Percentiles rank a stretch among this genome's conserved stretches.
phyloP scores from a whole-genome alignment of 2,329 filamentous ascomycete genomes.

The Xylogone sp. region DNA sequence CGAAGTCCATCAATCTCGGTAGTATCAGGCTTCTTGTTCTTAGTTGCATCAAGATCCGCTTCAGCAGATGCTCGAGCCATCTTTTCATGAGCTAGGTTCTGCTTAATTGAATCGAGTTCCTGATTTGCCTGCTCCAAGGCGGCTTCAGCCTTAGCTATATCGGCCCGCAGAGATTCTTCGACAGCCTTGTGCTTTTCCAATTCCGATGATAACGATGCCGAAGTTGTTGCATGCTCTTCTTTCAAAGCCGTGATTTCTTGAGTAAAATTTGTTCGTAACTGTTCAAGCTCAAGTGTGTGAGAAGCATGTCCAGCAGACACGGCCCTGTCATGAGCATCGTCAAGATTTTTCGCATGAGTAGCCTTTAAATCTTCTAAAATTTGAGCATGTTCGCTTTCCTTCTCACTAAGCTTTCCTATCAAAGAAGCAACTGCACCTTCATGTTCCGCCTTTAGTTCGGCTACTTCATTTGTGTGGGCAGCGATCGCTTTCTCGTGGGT shows the following conservation, averaged over 20 bases:
- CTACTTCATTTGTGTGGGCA: conserved; percentile 15
- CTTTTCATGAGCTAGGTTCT: conserved; percentile 35
- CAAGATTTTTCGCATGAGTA: conserved; percentile 55
- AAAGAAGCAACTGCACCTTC: conserved; percentile 21
- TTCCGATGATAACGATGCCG: conserved; percentile 13
- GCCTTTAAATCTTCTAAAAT: conserved; percentile 52
- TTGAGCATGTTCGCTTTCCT: conserved; percentile 50
- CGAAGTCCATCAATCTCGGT: conserved; percentile 46
- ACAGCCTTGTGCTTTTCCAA: conserved; percentile 21
- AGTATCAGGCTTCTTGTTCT: conserved; percentile 53
- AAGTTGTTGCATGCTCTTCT: conserved; percentile 40
- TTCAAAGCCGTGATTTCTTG: conserved; percentile 37
- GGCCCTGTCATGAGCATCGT: conserved; percentile 49
- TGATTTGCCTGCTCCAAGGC: conserved; percentile 15
- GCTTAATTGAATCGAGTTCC: conserved; percentile 23
- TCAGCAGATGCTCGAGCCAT: conserved; percentile 37
- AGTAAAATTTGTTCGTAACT: conserved; percentile 51
- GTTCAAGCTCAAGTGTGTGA: conserved; percentile 46
- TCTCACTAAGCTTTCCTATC: conserved; percentile 36
- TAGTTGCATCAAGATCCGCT: conserved; percentile 56
- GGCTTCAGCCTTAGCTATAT: conserved; percentile 43
- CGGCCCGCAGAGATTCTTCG: conserved; percentile 37
- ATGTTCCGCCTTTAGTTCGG: conserved; percentile 13
- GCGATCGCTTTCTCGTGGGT: conserved; percentile 22
- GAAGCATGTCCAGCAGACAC: conserved; percentile 44